Evolutionary conservation across 2,329 filamentous ascomycete genomes (phyloP), one percentile per base, ranked within the genome.

Genomic region (Colletotrichum australisinense): DNA sequence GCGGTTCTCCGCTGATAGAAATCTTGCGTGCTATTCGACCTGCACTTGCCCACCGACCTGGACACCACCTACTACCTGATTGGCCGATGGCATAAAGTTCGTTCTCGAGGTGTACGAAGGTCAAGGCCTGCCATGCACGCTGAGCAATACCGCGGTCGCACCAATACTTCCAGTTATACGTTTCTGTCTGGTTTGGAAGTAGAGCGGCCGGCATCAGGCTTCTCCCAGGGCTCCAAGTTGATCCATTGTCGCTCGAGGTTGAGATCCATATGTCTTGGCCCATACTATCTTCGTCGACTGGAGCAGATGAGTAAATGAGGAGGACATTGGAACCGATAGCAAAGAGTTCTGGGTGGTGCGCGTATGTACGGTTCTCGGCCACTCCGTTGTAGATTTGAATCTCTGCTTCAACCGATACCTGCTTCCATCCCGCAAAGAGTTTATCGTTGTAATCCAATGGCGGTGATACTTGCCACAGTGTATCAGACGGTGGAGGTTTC

Each of bases 211-310:
- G 76, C 58, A 79, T 57, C 28, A 79, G 64, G 52, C 63, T 67
- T 35, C 42, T 49, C 7, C 76, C 65, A 1, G 63, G 60, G 46
- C 57, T 73, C 77, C 77, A 79, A 0, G 76, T 77, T 19, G 62
- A 42, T 5, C 77, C 77, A 22, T 75, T 72, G 60, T 79, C 76
- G 9, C 63, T 60, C 1, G 76, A 78, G 5, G 69, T 69, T 1
- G 76, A 73, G 8, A 78, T 63, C 76, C 78, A 78, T 1, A 78
- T 70, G 22, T 79, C 74, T 38, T 78, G 76, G 14, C 78, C 78
- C 74, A 77, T 78, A 49, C 76, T 76, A 42, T 79, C 77, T 63
- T 78, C 78, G 19, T 79, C 78, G n/a, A 79, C 75, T 3, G 74
- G 73, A 1, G 76, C 78, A 19, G 75, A 76, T 1, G 77, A 78